Evolutionary conservation across 2,329 filamentous ascomycete genomes (phyloP), one percentile per base, ranked within the genome.

Genomic region (Dothideomycetidae sp.): DNA sequence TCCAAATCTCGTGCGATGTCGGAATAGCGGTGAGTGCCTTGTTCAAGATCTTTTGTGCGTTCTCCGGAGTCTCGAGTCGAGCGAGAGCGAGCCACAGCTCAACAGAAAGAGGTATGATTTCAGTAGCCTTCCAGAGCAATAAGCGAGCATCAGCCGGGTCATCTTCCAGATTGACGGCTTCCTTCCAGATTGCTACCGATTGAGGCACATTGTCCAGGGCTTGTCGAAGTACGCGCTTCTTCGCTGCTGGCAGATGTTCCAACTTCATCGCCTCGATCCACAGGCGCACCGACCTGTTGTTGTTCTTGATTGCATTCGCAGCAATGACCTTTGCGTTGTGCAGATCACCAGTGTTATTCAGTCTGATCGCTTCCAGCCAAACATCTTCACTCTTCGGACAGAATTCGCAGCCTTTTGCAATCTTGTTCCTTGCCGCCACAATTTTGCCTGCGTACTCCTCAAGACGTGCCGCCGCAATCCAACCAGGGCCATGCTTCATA

Each of bases 221-320:
- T 53, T 92, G 82, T 39, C 86, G 74, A 21, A 94, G 75, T 5
- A 98, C 90, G 53, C 85, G 78, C 62, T 96, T 96, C 60, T 92
- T 93, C 9, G 84, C 82, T 42, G 78, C 73, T 1, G 75, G 63
- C 33, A 93, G 80, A 5, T 75, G 75, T 57, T 98, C 90, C 15
- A 98, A 63, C 46, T 84, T 82, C 76, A 94, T 94, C 1, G 90
- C 92, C 55, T 93, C 86, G 4, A 93, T 78, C 90, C 90, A 98
- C 5, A 98, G 64, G 45, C 78, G 73, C 7, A 93, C 86, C 0
- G 86, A 93, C 39, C 77, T 75, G 43, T 84, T 79, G 48, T 96
- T 96, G 36, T 84, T 77, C 57, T 92, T 83, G 52, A 98, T 92
- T 3, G 88, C 90, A 47, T 86, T 79, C 5, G 86, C 83, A 5